phyloP scores from a whole-genome alignment of 176 grass and related monocot species.

The Poa annua region DNA sequence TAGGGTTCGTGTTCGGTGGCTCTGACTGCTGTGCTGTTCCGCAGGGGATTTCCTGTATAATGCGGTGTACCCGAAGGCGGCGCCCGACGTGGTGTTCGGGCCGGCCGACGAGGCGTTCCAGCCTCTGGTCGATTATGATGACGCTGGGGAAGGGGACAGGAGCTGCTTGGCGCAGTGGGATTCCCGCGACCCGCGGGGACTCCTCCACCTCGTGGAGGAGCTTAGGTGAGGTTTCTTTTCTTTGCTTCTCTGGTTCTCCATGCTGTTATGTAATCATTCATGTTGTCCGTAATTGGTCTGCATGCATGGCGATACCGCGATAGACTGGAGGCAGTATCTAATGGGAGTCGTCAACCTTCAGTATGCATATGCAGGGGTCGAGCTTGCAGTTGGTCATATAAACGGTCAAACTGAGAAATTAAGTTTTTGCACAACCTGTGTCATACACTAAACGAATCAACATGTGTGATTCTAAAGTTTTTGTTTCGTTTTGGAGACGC shows the following conservation, averaged over 20 bases:
- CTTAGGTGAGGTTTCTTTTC: conserved; percentile 52
- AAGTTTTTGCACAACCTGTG: neutral
- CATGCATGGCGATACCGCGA: neutral
- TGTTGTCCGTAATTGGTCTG: conserved; percentile 11
- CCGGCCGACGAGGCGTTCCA: conserved; percentile 72
- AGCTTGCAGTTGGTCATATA: neutral
- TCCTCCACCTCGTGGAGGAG: conserved; percentile 67
- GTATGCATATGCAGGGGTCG: neutral
- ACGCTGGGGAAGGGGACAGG: conserved; percentile 39
- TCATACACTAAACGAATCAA: neutral
- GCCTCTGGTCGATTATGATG: conserved; percentile 51
- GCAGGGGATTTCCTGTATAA: conserved; percentile 95
- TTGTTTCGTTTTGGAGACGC: neutral
- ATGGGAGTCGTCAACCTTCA: neutral
- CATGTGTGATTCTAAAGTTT: neutral
- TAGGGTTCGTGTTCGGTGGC: conserved; percentile 28
- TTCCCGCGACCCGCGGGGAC: conserved; percentile 48
- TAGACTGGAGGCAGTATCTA: neutral
- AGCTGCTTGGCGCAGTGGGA: conserved; percentile 77
- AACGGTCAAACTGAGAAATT: neutral
- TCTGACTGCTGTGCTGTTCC: conserved; percentile 24
- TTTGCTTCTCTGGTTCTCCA: neutral
- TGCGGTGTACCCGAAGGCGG: conserved; percentile 63
- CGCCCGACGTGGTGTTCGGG: conserved; percentile 79
- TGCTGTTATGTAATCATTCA: neutral